Percentiles rank a stretch among this genome's conserved stretches.
Conservation (phyloP, 305 asterid genomes). For the Fraxinus xanthoxyloides region DNA sequence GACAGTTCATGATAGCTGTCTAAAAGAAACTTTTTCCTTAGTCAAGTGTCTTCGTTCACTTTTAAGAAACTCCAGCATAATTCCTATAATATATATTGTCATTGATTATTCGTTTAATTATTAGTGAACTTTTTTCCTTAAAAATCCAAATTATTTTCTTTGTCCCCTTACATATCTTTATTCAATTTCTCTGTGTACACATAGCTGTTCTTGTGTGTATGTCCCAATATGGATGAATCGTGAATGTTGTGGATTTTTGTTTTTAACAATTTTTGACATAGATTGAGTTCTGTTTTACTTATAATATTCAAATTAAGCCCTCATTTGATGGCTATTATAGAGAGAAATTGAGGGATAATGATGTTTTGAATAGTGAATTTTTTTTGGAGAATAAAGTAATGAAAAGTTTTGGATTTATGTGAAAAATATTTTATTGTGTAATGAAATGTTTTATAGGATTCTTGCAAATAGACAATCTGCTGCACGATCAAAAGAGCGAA, state of each 20-base stretch:
- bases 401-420: not conserved
- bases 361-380: not conserved
- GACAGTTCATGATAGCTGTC: not conserved
- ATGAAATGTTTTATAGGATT: too few species aligned
- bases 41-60: not conserved
- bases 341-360: not conserved
- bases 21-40: conserved; percentile 3
- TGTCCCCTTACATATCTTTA: not conserved
- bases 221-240: not conserved
- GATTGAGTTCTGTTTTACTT: not conserved
- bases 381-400: not conserved
- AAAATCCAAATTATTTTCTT: not conserved
- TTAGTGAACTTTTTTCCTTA: not conserved
- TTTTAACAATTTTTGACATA: not conserved
- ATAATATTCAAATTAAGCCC: conserved; percentile 11
- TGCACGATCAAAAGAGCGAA: conserved; percentile 92
- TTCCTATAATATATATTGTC: not conserved
- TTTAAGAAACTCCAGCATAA: not conserved
- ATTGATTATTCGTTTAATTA: not conserved
- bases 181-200: not conserved
- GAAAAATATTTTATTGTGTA: not conserved
- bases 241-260: not conserved
- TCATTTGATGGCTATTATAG: not conserved
- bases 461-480: conserved; percentile 98
- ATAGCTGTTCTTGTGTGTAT: not conserved